Percentiles rank a stretch among this genome's conserved stretches.
phyloP scores from a whole-genome alignment of 129 eudicot genomes.

The Chrysanthemum makinoi region DNA sequence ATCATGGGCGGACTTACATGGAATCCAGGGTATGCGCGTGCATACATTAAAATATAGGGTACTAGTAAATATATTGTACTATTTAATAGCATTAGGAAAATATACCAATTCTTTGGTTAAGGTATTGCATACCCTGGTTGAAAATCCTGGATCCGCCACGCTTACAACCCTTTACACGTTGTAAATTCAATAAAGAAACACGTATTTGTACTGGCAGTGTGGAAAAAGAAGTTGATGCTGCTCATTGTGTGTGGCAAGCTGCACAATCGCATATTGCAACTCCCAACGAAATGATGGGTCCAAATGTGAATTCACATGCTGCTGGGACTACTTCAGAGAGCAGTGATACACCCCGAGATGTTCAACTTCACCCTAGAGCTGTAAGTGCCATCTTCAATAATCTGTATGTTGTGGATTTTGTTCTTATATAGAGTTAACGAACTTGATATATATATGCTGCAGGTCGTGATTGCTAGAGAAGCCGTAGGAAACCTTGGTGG shows the following conservation, averaged over 20 bases:
- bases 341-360: constrained; percentile 58
- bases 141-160: not conserved
- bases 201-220: constrained; percentile 33
- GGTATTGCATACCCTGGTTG: not conserved
- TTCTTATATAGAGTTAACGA: constrained; percentile 11
- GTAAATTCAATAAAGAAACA: constrained; percentile 1
- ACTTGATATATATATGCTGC: constrained; percentile 21
- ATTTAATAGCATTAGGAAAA: too few relatives aligned
- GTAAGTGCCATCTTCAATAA: constrained; percentile 40
- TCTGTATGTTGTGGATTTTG: not conserved
- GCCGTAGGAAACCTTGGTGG: constrained; percentile 91
- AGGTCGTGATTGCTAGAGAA: constrained; percentile 98
- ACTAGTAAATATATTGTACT: not conserved
- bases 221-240: constrained; percentile 66
- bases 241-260: constrained; percentile 71
- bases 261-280: constrained; percentile 67
- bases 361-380: constrained; percentile 95
- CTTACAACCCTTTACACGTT: not conserved
- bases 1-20: constrained; percentile 2
- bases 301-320: constrained; percentile 50
- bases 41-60: not conserved
- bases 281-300: constrained; percentile 54
- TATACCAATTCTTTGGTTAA: too few relatives aligned
- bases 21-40: not conserved
- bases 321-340: constrained; percentile 62